Base-by-base conservation (phyloP, 306 rosid species). In the Gleditsia sinensis region DNA sequence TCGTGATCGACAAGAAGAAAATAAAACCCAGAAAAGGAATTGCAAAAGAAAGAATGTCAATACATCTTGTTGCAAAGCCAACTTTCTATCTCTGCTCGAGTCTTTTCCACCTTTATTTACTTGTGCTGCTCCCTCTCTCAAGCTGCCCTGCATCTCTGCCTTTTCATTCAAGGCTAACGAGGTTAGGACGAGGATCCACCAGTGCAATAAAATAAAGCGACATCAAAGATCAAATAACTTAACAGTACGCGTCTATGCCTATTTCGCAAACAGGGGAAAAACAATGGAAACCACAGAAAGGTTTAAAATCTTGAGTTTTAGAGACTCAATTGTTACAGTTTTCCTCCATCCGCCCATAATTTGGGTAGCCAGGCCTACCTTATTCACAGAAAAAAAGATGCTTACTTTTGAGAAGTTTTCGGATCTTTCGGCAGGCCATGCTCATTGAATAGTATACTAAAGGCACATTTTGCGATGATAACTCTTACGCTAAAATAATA, bases 11-110 rank as follows among this genome's bases (percentile, higher is more conserved):
- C 50, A 34, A 21, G n/a, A 69, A 51, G 50, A 27, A 65, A 71
- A 32, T 21, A 19, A 53, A 72, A 46, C 43, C 25, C 17, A 37
- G 46, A 74, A n/a, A 66, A 60, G 42, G 42, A 71, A 42, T 48
- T 28, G 28, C 4, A 14, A 8, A 20, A 62, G 32, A 58, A 81
- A 58, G 32, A 32, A 42, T 19, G 58, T 27, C 59, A 72, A 72
- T 80, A 92, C 99, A 65, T 95, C 99, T 86, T 90, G 86, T 74
- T 90, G 98, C 58, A 95, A 67, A 45, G 96, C 93, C 74, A 83
- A 39, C 85, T 87, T 90, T 69, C 86, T 90, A 30, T 87, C 86
- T 81, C 81, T 84, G 27, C 80, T 77, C 0, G 83, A 79, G 62
- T 75, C 70, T 68, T 80, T 82, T 73, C 88, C 85, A 11, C 71